Base-by-base conservation (phyloP, 495 filamentous ascomycete genomes). In the Hypoxylon lenormandii region DNA sequence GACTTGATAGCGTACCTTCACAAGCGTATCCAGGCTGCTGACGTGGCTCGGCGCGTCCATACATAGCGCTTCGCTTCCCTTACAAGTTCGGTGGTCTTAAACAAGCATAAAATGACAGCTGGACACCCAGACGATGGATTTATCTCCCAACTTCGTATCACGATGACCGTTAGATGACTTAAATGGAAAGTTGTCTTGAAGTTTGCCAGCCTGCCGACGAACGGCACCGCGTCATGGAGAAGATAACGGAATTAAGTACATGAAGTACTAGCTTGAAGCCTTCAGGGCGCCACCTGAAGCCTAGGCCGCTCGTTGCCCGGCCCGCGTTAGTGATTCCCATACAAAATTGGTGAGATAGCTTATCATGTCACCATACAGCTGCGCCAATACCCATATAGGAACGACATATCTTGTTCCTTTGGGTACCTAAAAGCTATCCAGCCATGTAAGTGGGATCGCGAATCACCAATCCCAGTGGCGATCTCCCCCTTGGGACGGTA, bases 11-110 rank as follows among this genome's bases (percentile, higher is more conserved):
- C 68, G 19, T 71, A 71, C 68, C 68, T 66, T 71, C 68, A 56
- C 82, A 85, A 7, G 82, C 82, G 7, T 74, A 74, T 15, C 79
- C 79, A 8, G 80, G 79, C 56, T 78, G 75, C 70, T 82, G 80
- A 61, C 80, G 70, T 50, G 79, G 72, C 47, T 78, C 68, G 33
- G 68, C 58, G 47, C 68, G 62, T 59, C 58, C 68, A 59, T 66
- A 71, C 68, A 71, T 71, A 43, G 52, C 53, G 62, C n/a, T 57
- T 42, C 37, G 48, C 52, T 50, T 55, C 43, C 21, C 11, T 70
- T 16, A 45, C 43, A 60, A 36, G 22, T 22, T 49, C 62, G 5
- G 16, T 5, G 23, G 36, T 26, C 26, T 65, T 36, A 49, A 64
- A 49, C 3, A 56, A 60, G 33, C n/a, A 36, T 40, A 40, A 50